Evolutionary conservation across 352 stramenopile species (phyloP), one percentile per base, ranked within the genome.

Genomic region (Phytophthora syringae): DNA sequence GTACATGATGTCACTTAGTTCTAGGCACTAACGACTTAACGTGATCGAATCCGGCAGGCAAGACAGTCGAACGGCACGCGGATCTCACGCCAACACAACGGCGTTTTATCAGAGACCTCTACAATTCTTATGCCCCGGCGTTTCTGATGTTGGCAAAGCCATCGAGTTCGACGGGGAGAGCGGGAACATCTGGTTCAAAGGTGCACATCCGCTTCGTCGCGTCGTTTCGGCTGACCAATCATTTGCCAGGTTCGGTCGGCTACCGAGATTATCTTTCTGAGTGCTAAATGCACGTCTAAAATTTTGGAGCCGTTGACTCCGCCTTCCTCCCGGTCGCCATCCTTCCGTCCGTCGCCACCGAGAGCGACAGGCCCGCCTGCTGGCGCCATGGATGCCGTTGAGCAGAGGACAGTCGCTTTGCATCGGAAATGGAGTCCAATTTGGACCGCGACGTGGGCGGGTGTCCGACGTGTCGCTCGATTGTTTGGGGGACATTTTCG

Each of bases 321-420:
- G 34, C 34, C n/a, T 32, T 32, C 27, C 4, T 42, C 16, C 12
- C 34, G 34, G 21, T 58, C 34, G 34, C 34, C n/a, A n/a, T n/a
- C n/a, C 13, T 42, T 42, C 12, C 15, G 34, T 40, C 21, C 45
- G 15, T 40, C 48, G 10, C 34, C 28, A 54, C 56, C 48, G 55
- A 60, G 48, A 70, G 48, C 39, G 56, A 71, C 55, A 67, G 55
- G 55, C 61, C 9, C 36, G 2, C 32, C 16, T n/a, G 28, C 20
- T 57, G 56, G 22, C 63, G 63, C 28, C 36, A 59, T 27, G 34
- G 22, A 43, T 50, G n/a, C 28, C 36, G 28, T 50, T 50, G 43
- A 11, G 1, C 4, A 15, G 10, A 11, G 10, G n/a, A 20, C 43
- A 4, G 21, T 50, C 43, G 43, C 7, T n/a, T 40, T 36, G 4